Evolutionary conservation across 1,284 basidiomycete genomes (phyloP), one percentile per base, ranked within the genome.

Genomic region (Paramarasmius palmivorus): DNA sequence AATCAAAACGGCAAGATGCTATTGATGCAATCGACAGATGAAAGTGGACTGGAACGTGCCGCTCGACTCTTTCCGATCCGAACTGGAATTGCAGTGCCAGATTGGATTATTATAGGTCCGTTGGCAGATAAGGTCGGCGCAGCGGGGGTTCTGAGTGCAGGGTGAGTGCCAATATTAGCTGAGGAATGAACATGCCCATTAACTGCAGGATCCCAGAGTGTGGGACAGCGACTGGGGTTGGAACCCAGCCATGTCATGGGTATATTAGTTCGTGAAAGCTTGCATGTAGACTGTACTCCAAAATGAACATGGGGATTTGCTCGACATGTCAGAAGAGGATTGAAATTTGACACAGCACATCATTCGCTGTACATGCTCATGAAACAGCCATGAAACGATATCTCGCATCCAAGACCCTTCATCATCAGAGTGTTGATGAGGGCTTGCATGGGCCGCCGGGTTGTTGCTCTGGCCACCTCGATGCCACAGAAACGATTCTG

Each of bases 41-140:
- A 62, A 0, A 59, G 63, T 1, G 86, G 84, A 1, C 69, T 92
- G 3, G 91, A 93, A 65, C 75, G 82, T 46, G 81, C 79, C 0
- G 67, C 79, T 1, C 77, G 88, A 32, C 70, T 93, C n/a, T 87
- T 93, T 60, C 92, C 92, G 1, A 79, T 90, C 20, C 82, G 92
- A 10, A 94, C 91, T 0, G 92, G 90, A 3, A 74, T 93, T 5
- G 67, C 82, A 8, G 72, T 79, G 1, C 90, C 92, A 1, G 88
- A 92, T 62, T 94, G 90, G 89, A 64, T 90, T 1, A 73, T 92
- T 15, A 71, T 85, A 2, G 78, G 80, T 7, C 66, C 70, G 2
- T 65, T 70, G 8, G 74, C 80, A 10, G 85, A 86, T 60, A 66
- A 61, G 48, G 69, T 79, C 17, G 90, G 86, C 9, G 82, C 86